These are phyloP conservation scores for Serendipita sp. DNA, from an alignment of 768 basidiomycete genomes.

Conservation along the genomic window DNA sequence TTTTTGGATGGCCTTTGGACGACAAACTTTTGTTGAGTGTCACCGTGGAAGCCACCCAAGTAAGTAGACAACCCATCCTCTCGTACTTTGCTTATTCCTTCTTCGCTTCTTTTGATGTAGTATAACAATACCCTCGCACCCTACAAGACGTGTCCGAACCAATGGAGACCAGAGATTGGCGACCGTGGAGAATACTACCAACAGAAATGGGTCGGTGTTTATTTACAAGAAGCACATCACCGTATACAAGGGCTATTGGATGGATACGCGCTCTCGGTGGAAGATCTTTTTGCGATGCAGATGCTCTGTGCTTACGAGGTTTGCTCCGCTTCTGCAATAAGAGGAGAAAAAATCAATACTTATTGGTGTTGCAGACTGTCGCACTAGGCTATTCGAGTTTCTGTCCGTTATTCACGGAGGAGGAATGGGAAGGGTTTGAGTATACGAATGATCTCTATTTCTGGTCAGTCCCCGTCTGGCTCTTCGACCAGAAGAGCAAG, in stretches of 20 bases:
- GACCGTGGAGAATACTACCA: conserved; percentile 46
- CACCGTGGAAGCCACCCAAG: conserved; percentile 21
- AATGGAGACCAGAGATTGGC: conserved; percentile 28
- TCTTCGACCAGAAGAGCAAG: too few relatives aligned
- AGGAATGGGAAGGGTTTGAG: conserved; percentile 88
- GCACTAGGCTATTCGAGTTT: conserved; percentile 81
- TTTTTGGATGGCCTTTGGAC: conserved; percentile 33
- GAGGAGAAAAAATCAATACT: neutral
- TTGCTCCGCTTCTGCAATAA: conserved; percentile 9
- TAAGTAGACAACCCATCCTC: conserved; percentile 8
- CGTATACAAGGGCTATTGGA: conserved; percentile 43
- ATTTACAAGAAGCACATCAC: conserved; percentile 48
- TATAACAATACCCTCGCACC: conserved; percentile 81
- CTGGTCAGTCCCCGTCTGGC: conserved; percentile 27
- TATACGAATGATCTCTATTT: conserved; percentile 62
- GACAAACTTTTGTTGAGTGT: conserved; percentile 21
- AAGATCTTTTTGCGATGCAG: conserved; percentile 64
- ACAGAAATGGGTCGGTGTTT: conserved; percentile 49
- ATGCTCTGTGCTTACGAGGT: conserved; percentile 75
- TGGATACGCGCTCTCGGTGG: conserved; percentile 46
- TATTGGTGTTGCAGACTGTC: conserved; percentile 67
- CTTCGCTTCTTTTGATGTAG: conserved; percentile 25
- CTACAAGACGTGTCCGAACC: conserved; percentile 68
- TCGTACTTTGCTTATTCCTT: neutral
- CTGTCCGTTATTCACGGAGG: conserved; percentile 78